phyloP scores from a whole-genome alignment of 2,329 filamentous ascomycete species.

The Neonectria ditissima region DNA sequence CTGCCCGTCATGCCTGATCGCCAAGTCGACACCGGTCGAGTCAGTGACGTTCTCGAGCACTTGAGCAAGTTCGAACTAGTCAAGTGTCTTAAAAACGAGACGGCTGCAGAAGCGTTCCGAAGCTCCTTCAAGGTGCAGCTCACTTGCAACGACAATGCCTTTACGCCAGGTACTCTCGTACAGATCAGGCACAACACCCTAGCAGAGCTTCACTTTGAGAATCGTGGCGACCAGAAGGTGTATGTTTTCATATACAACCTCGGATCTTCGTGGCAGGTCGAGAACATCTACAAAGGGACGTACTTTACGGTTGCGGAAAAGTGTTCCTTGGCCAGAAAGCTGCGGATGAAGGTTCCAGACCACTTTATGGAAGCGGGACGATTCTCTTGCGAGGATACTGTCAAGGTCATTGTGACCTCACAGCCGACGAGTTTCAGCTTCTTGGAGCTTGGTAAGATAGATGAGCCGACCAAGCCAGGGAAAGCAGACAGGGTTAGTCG shows the following conservation, averaged over 20 bases:
- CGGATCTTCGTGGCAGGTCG: slow-evolving; percentile 14
- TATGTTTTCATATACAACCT: slow-evolving; percentile 20
- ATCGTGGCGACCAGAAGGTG: neutral
- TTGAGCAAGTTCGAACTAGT: slow-evolving; percentile 19
- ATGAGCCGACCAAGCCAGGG: neutral
- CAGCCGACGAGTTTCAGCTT: slow-evolving; percentile 30
- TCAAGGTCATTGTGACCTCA: slow-evolving; percentile 31
- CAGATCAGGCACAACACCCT: neutral
- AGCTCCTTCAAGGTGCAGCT: slow-evolving; percentile 5
- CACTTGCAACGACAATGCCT: neutral
- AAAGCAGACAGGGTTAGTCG: too few relatives aligned
- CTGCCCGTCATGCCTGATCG: neutral
- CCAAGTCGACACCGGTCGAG: neutral
- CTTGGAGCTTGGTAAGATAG: slow-evolving; percentile 24
- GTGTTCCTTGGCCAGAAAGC: neutral
- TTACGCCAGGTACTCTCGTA: neutral
- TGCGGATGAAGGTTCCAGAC: slow-evolving; percentile 10
- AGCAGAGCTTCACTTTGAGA: slow-evolving; percentile 8
- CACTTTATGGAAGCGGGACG: neutral
- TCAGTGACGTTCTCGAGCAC: slow-evolving; percentile 6
- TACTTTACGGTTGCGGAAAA: neutral
- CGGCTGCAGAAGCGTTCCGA: neutral
- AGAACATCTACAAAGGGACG: neutral
- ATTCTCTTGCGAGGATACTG: slow-evolving; percentile 11
- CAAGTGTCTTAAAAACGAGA: neutral